Evolutionary conservation across 495 filamentous ascomycete species (phyloP), one percentile per base, ranked within the genome.

Genomic region (Penicillium bovifimosum): DNA sequence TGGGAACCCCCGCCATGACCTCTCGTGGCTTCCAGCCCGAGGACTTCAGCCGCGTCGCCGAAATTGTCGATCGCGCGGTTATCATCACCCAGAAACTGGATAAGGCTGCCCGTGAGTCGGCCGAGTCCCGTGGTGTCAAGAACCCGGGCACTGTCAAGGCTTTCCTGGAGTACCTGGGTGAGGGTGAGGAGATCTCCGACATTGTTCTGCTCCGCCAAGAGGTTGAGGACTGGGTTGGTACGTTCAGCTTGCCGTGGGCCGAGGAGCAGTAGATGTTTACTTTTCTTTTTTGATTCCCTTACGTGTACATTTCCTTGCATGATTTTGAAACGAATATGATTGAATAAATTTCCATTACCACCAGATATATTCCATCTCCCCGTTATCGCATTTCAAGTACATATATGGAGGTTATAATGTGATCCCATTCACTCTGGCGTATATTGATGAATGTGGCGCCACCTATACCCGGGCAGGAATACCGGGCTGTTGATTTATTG

Each of bases 1-100:
- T 98, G 67, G 93, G 93, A 24, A 91, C 91, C 5, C 93, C 93
- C 0, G 93, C 93, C 45, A 98, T 98, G 93, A 98, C 93, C 13
- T 96, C 93, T 3, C 79, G 93, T 40, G 95, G 95, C 4, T 91
- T 98, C 69, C 75, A 78, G 53, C 83, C 91, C 43, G 84, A 84
- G 28, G 93, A 98, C 67, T 98, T 98, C 68, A 78, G 78, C 50
- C 80, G 90, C 5, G 91, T 98, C 9, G 93, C 90, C 10, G 90
- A 92, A 58, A 87, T 97, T 45, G 90, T 98, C n/a, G 88, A 96
- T 65, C 84, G 90, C 24, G 87, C 90, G 10, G 91, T 97, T 11
- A 82, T 78, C 2, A 90, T 98, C 58, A 88, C 92, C 1, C 82
- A 87, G 63, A 74, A 85, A 52, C 71, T 97, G 11, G 89, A 96